These are phyloP conservation scores for Tuber borchii DNA, from an alignment of 495 filamentous ascomycete species.

Conservation along the genomic window DNA sequence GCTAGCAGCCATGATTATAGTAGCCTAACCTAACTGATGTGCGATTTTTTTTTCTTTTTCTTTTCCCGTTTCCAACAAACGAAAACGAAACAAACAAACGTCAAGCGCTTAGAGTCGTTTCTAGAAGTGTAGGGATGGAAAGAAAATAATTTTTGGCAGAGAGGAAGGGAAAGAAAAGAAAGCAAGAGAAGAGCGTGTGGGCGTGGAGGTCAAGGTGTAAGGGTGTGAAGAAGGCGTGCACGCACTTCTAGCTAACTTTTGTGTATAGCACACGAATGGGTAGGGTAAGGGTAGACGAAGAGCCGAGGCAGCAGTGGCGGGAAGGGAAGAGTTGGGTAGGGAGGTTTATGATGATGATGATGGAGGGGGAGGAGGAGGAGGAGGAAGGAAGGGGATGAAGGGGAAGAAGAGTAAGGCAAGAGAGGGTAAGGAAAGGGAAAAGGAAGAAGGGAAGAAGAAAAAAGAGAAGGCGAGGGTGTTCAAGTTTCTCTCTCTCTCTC, in stretches of 20 bases:
- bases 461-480: not conserved
- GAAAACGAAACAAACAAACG: not conserved
- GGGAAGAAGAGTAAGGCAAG: not conserved
- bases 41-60: not conserved
- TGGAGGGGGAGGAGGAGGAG: not conserved
- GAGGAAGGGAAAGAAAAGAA: slow-evolving; percentile 31
- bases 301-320: not conserved
- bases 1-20: slow-evolving; percentile 25
- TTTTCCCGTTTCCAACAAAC: not conserved
- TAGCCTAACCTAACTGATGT: not conserved
- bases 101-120: not conserved
- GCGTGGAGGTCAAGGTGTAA: slow-evolving; percentile 5
- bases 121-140: slow-evolving; percentile 42
- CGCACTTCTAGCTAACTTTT: not conserved
- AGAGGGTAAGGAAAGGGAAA: not conserved
- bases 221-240: not conserved
- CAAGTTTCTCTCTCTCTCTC: not conserved
- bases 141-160: slow-evolving; percentile 4
- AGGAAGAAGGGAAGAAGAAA: not conserved
- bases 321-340: not conserved
- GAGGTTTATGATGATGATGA: not conserved
- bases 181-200: slow-evolving; percentile 8
- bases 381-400: not conserved
- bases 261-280: not conserved
- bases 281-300: not conserved